Evolutionary conservation across 768 basidiomycete genomes (phyloP).

Genomic region (Pulveroboletus sp.): DNA sequence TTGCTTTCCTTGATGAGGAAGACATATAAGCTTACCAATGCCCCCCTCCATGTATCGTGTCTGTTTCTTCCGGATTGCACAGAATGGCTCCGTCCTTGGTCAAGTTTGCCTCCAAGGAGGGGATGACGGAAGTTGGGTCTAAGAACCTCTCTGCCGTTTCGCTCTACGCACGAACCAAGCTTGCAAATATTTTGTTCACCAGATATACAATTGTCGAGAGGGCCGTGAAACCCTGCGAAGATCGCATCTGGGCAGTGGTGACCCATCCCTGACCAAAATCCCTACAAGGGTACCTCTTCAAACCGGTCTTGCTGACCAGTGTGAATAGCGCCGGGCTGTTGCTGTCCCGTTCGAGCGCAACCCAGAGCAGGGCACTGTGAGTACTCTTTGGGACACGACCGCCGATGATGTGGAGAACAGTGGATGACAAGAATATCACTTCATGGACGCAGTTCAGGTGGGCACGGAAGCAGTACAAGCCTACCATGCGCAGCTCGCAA

Average conservation of each 20-base stretch:
- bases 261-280: not conserved
- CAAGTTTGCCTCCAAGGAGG: not conserved
- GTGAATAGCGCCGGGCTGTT: no score
- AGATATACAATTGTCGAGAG: constrained; percentile 1
- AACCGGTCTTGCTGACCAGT: no score
- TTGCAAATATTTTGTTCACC: not conserved
- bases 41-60: not conserved
- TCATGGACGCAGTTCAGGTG: constrained; percentile 8
- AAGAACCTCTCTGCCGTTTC: constrained; percentile 1
- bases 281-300: no score
- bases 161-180: constrained; percentile 6
- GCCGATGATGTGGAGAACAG: constrained; percentile 4
- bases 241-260: not conserved
- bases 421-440: constrained; percentile 25
- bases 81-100: not conserved
- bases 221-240: not conserved
- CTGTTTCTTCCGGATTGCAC: constrained; percentile 3
- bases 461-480: constrained; percentile 19
- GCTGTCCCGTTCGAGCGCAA: no score
- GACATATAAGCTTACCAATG: not conserved
- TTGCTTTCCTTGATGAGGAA: constrained; percentile 4
- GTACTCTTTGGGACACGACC: constrained; percentile 31
- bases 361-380: no score
- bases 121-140: not conserved
- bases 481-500: constrained; percentile 22